A percentile compares a stretch with the other conserved stretches of the same genome.
Conservation (phyloP, 2,329 filamentous ascomycete genomes). For the Diplodia seriata region DNA sequence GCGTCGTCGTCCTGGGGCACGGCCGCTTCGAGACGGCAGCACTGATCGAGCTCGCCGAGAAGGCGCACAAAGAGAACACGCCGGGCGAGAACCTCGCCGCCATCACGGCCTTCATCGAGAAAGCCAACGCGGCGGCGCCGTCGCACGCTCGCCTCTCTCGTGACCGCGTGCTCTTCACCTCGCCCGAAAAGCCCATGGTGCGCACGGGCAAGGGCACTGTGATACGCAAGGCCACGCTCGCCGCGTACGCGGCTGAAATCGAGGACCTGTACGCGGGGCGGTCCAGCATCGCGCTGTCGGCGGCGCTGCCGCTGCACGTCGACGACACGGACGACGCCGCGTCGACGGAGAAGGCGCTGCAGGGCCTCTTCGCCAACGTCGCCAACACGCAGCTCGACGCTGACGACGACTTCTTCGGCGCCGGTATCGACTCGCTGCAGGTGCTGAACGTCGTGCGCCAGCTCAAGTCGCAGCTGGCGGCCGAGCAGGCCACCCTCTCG, state of each 20-base stretch:
- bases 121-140: slow-evolving; percentile 5
- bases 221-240: slow-evolving; percentile 31
- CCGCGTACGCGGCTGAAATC: slow-evolving; percentile 39
- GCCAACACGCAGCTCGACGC: background rate
- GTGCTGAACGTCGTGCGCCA: slow-evolving; percentile 57
- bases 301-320: background rate
- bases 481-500: background rate
- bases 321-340: background rate
- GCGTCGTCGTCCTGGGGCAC: slow-evolving; percentile 63
- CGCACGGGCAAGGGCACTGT: slow-evolving; percentile 39
- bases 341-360: background rate
- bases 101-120: background rate
- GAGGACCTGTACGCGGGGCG: slow-evolving; percentile 51
- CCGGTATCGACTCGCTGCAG: slow-evolving; percentile 65
- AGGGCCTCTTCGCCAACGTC: background rate
- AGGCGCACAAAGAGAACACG: background rate
- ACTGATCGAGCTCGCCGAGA: background rate
- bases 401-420: slow-evolving; percentile 62
- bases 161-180: slow-evolving; percentile 31
- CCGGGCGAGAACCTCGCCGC: slow-evolving; percentile 23
- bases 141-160: slow-evolving; percentile 33
- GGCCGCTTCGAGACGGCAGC: slow-evolving; percentile 9
- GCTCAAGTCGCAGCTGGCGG: background rate
- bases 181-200: slow-evolving; percentile 28
- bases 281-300: background rate